Base-by-base conservation (phyloP, 2,329 filamentous ascomycete genomes). In the Sporothrix dimorphospora region DNA sequence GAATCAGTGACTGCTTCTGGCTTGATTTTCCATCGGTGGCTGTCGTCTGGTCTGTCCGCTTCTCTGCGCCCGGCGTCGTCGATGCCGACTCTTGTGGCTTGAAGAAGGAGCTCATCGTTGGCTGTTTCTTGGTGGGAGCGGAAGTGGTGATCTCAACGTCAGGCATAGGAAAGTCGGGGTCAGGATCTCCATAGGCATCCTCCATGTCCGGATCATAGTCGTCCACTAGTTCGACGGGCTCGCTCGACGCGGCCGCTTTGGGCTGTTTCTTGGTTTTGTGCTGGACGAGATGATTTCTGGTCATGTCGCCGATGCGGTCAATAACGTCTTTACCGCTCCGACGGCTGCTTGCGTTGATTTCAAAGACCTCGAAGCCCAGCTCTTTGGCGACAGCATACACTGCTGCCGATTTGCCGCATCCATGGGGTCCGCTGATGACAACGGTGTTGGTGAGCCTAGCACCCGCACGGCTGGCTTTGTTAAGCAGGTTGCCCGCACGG, bases 251-350 rank as follows among this genome's bases (percentile, higher is more conserved):
- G 1, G 21, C 30, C 24, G 40, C 27, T 19, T 24, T 49, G 30
- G 24, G 49, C 21, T 45, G 63, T 55, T 68, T 70, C 66, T 70
- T 72, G n/a, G 82, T 83, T 72, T 84, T 83, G 66, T 83, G 84
- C 70, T 85, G 85, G 24, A 99, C 95, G 1, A 97, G 86, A 80
- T 99, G 96, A 77, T 99, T 98, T 74, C 91, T 91, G 4, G 94
- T 96, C 95, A 99, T 98, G 81, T 99, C 94, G 53, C 96, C 97
- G 59, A 99, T 93, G 76, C 89, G 93, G 77, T 99, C 96, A 45
- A 97, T 80, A 65, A 99, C 90, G 77, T 99, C 96, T 79, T 91
- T 96, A 42, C 94, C 95, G 78, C 89, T 97, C 74, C 96, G 87
- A 68, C 94, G 90, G 76, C 89, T 93, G 73, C 93, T 89, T 0